Percentiles rank a stretch among this genome's conserved stretches.
Evolutionary conservation across 768 basidiomycete species (phyloP).

Genomic region (Boletus eberwhitei): DNA sequence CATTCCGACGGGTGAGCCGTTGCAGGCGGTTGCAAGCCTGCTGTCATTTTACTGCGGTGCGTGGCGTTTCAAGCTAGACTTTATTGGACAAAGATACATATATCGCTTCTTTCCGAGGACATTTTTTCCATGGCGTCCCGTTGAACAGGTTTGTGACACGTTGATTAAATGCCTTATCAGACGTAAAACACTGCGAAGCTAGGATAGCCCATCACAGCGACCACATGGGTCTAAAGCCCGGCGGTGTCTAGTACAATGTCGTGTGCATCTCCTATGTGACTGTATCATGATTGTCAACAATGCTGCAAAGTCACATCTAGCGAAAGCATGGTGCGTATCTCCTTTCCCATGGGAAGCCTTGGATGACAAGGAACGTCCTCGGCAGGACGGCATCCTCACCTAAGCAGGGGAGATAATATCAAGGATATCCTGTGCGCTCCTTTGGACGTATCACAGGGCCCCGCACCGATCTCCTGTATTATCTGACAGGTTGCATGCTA

Average conservation of each 20-base stretch:
- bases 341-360: background rate
- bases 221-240: background rate
- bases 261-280: constrained; percentile 7
- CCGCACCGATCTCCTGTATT: background rate
- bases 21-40: background rate
- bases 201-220: background rate
- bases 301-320: background rate
- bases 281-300: background rate
- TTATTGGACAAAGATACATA: background rate
- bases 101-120: constrained; percentile 1
- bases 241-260: background rate
- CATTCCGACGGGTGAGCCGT: constrained; percentile 1
- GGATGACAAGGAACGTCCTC: constrained; percentile 1
- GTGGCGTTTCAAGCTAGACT: background rate
- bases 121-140: background rate
- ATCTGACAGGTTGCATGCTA: background rate
- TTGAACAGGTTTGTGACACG: constrained; percentile 1
- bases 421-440: background rate
- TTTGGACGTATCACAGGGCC: background rate
- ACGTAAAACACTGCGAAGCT: constrained; percentile 8
- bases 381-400: constrained; percentile 4
- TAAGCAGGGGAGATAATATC: background rate
- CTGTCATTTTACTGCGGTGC: background rate
- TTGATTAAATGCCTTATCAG: constrained; percentile 1
- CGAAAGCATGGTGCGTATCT: background rate